Base-by-base conservation (phyloP, 2,329 filamentous ascomycete genomes). In the Hypoxylon sp. region DNA sequence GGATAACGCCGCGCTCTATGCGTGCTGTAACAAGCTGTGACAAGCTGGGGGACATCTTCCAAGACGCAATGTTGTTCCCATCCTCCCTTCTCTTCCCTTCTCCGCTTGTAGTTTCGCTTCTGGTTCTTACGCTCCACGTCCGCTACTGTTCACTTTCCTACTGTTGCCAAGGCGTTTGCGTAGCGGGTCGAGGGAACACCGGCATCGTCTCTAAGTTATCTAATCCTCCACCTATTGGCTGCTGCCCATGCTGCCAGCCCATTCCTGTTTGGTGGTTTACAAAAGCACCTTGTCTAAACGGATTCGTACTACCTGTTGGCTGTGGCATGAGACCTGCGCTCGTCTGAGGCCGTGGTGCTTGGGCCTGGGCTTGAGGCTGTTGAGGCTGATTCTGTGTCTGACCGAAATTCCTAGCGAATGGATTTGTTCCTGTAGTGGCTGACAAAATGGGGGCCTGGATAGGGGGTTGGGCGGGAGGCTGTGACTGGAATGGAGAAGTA, bases 221-320 rank as follows among this genome's bases (percentile, higher is more conserved):
- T 59, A 96, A 77, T 6, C 90, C 91, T 3, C 94, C 93, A 70
- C 97, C 92, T 3, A 96, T 95, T 7, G 91, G 87, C 75, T 93
- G 89, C 71, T 91, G 89, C 67, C 88, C 88, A 69, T 91, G 87
- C 78, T 98, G 94, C 93, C 96, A 98, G 1, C 93, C 93, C 79
- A 93, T 86, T 0, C 95, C 94, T 0, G 94, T 97, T 69, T 90
- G 86, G 75, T 97, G 94, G 76, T 97, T 96, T 57, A 97, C 90
- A 78, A 98, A 97, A 3, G 91, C 89, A 49, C 92, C 93, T 77
- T 98, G 94, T 14, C 96, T 88, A 86, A 98, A 98, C 0, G 96
- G 96, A 75, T 99, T 99, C 1, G 94, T 98, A 75, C 89, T 93
- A 7, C 94, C 94, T 0, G 94, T 98, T 1, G 91, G 87, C 75